Evolutionary conservation across 495 filamentous ascomycete species (phyloP), one percentile per base, ranked within the genome.

Genomic region (Cenococcum geophilum): DNA sequence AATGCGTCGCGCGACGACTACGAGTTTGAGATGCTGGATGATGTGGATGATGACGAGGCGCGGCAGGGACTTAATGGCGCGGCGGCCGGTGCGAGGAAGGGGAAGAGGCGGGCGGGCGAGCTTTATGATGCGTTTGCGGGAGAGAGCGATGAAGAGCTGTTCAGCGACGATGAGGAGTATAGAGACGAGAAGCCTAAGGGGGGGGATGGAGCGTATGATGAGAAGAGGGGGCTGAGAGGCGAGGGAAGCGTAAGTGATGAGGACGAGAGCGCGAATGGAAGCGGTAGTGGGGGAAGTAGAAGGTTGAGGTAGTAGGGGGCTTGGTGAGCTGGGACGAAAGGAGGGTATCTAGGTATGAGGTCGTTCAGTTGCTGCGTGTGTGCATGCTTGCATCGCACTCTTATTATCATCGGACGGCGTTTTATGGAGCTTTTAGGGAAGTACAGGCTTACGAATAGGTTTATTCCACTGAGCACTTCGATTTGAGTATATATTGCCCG

Each of bases 61-160:
- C 72, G 76, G 18, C 64, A 51, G 42, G 47, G 57, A 58, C 32
- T 65, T 18, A 64, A 57, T 54, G 67, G 55, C 11, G 65, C 40
- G 22, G 69, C 73, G 20, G 74, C 73, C 45, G 72, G 71, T 10
- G 72, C 70, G 16, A 64, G 62, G n/a, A 51, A 61, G 40, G 73
- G 74, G 22, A 70, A 62, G 53, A 82, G 83, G 56, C 81, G 87
- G 56, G 89, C 86, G 21, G 88, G 89, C 25, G 87, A 95, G 74
- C 74, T 98, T 40, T 98, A 98, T 74, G 89, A 97, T 79, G 89
- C 93, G 36, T 96, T 96, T 81, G 89, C 91, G 8, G 80, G 85
- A 12, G 85, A 88, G 65, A 85, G 82, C 60, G 92, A 93, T 54
- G 89, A 90, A 59, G 82, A 84, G 50, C 27, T 65, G 12, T 55